These are phyloP conservation scores for Sphaerulina populicola DNA, from an alignment of 2,329 filamentous ascomycete species.

Conservation along the genomic window DNA sequence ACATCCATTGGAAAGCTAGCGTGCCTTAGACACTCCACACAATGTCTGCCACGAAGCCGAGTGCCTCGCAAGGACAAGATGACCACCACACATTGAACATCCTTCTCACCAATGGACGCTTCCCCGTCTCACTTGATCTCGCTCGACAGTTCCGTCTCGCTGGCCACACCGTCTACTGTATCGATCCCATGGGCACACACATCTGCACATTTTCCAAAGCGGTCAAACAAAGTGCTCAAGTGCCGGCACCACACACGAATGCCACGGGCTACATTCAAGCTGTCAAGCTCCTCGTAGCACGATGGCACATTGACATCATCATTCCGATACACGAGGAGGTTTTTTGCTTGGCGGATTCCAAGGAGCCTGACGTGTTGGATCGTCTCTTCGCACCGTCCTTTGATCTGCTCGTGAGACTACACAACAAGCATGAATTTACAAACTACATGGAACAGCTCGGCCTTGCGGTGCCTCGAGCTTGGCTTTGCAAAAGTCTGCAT, in stretches of 20 bases:
- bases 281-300: conserved; percentile 12
- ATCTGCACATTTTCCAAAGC: conserved; percentile 18
- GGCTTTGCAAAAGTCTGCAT: conserved; percentile 23
- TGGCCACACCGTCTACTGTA: conserved; percentile 17
- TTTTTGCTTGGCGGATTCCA: conserved; percentile 27
- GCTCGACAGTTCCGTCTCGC: conserved; percentile 15
- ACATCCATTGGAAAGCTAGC: background rate
- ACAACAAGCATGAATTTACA: conserved; percentile 30
- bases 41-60: background rate
- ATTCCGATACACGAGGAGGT: conserved; percentile 31
- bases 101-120: conserved; percentile 20
- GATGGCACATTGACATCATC: conserved; percentile 19
- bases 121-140: conserved; percentile 18
- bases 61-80: background rate
- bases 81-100: conserved; percentile 3
- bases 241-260: conserved; percentile 17
- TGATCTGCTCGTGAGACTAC: conserved; percentile 24
- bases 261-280: conserved; percentile 15
- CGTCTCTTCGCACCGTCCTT: conserved; percentile 27
- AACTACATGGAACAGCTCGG: conserved; percentile 21
- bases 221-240: conserved; percentile 9
- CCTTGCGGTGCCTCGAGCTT: conserved; percentile 23
- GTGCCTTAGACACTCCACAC: background rate
- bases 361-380: conserved; percentile 22
- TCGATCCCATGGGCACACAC: conserved; percentile 17